Base-by-base conservation (phyloP, 2,329 filamentous ascomycete species). In the Sordariomycetes sp. region DNA sequence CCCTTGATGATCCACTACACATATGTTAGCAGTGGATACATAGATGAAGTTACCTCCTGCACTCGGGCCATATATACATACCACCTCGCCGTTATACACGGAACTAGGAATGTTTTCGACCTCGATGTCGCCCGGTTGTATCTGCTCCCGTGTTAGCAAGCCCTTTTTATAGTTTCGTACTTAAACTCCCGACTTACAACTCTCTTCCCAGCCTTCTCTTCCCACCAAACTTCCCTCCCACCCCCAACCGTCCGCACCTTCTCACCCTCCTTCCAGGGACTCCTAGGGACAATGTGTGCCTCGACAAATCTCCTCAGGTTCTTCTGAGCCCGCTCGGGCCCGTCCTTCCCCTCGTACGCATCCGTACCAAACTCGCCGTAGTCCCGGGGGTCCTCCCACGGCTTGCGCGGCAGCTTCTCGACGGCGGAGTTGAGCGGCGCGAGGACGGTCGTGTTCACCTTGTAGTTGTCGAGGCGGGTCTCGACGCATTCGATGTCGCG, bases 391-490 rank as follows among this genome's bases (percentile, higher is more conserved):
- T 92, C 77, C 65, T 88, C 89, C 90, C 90, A 96, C 0, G 92
- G 92, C 70, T 97, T 97, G 57, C 87, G 79, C 1, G 91, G 89
- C 25, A 97, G 76, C 1, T 72, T 75, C 63, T 88, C 87, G 66
- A 99, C 83, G 3, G 86, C 90, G 20, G 81, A 84, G 76, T 99
- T 97, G 58, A 89, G 76, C 0, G 94, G 94, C 5, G 92, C 93
- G 2, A 97, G 82, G 25, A 97, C 85, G 2, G 91, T 97, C 18
- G 89, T 89, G 69, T 93, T 92, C 59, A 79, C 72, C 1, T 74
- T 68, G 0, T 78, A 71, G 68, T 90, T 81, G 64, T 88, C 81
- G 16, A 97, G 81, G 1, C 89, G 87, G 24, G 76, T 73, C 11
- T 83, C 80, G 22, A 92, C 79, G n/a, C 79, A 73, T 53, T 85